Evolutionary conservation across 164 flowering plant genomes (phyloP), one percentile per base, ranked within the genome.

Genomic region (Kingdonia uniflora): DNA sequence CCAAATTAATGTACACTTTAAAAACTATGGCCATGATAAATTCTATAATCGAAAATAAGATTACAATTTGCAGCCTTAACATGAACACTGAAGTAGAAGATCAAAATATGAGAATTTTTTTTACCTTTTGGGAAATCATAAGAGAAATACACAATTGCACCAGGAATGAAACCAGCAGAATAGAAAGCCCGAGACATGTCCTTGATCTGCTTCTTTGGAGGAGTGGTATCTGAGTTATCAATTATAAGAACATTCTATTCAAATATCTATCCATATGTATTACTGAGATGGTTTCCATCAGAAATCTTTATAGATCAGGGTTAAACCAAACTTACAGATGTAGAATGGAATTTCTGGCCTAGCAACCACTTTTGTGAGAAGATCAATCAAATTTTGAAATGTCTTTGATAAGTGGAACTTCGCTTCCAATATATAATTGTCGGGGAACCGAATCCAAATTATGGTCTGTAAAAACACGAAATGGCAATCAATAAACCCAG

Each of bases 381-480:
- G 75, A 67, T 84, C 87, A 66, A 76, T 43, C 56, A 94, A 67
- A 71, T 79, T 74, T 64, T 86, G 76, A 46, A 89, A 38, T 33
- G 74, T 80, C 63, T 94, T 97, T 14, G 96, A 84, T 44, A 97
- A 79, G 65, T 84, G 89, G 60, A 94, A 94, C 42, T 72, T 74
- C 19, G 74, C 80, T 76, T 94, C 92, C 14, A 94, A 40, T 24
- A 91, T 94, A 65, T 60, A 61, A 61, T 82, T 81, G 60, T 94
- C 97, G 52, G 97, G 99, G 63, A 94, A 94, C 0, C 96, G 85
- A 23, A 88, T 80, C 65, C 96, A 74, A 11, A 94, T 84, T 19
- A 71, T 57, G 19, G 83, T 74, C 96, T 87, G 75, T 64, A 71
- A 1, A 49, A 54, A 40, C 21, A 42, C 39, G 38, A 57, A 53